These are phyloP conservation scores for Colletotrichum acutatum DNA, from an alignment of 2,329 filamentous ascomycete species.

Conservation along the genomic window DNA sequence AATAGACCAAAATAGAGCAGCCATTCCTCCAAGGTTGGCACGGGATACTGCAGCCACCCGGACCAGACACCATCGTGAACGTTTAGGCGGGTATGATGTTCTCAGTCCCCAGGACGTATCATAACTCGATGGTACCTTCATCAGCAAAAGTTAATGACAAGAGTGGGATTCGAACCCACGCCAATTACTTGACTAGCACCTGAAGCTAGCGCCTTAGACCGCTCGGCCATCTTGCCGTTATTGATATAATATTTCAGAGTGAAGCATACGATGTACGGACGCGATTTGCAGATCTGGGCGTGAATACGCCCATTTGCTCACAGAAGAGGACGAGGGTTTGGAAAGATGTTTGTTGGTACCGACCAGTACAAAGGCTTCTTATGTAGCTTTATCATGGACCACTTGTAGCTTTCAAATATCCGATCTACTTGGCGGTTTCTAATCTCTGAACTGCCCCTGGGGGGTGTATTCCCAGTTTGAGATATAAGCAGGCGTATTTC, in stretches of 20 bases:
- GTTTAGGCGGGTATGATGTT: neutral
- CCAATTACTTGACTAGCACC: constrained; percentile 20
- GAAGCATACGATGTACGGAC: neutral
- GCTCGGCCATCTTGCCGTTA: constrained; percentile 4
- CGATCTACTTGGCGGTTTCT: neutral
- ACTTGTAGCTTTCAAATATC: neutral
- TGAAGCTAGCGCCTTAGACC: constrained; percentile 22
- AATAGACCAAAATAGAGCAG: no score
- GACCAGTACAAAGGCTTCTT: no score
- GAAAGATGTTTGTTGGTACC: neutral
- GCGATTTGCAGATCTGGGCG: no score
- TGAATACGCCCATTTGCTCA: neutral
- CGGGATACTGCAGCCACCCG: neutral
- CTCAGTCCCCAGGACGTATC: neutral
- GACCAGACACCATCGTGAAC: neutral
- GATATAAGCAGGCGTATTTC: constrained; percentile 57
- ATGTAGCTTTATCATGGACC: no score
- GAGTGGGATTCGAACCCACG: constrained; percentile 23
- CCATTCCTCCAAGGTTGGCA: no score
- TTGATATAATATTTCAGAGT: fast-evolving
- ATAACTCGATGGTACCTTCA: neutral
- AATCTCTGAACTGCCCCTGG: constrained; percentile 49
- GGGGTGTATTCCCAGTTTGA: constrained; percentile 58
- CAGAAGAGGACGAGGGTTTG: neutral
- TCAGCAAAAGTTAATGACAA: constrained; percentile 1